Evolutionary conservation across 805 yeast species (phyloP).

Genomic region (Danielozyma ontarioensis): DNA sequence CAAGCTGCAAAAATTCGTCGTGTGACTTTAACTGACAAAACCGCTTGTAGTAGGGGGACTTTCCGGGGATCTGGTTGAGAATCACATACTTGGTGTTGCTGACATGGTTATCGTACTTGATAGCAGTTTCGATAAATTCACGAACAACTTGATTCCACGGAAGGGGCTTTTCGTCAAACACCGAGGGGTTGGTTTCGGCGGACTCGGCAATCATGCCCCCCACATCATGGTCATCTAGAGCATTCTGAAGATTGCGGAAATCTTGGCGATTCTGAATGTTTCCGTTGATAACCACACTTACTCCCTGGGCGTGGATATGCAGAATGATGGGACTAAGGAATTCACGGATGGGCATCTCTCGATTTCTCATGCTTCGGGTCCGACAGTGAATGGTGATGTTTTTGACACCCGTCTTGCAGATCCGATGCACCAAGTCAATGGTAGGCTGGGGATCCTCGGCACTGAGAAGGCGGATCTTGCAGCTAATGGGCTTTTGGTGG

Average conservation of each 20-base stretch:
- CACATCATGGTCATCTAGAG: slow-evolving; percentile 48
- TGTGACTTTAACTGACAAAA: slow-evolving; percentile 53
- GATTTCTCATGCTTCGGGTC: slow-evolving; percentile 79
- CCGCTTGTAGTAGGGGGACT: slow-evolving; percentile 51
- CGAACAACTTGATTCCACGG: slow-evolving; percentile 52
- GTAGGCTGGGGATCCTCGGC: slow-evolving; percentile 50
- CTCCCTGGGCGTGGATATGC: slow-evolving; percentile 55
- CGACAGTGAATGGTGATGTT: slow-evolving; percentile 92
- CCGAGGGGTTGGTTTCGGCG: slow-evolving; percentile 84
- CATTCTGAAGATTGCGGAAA: slow-evolving; percentile 42
- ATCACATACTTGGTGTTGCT: slow-evolving; percentile 76
- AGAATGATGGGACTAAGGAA: slow-evolving; percentile 58
- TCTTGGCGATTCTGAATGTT: slow-evolving; percentile 55
- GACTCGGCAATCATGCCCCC: slow-evolving; percentile 94
- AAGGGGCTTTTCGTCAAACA: slow-evolving; percentile 45
- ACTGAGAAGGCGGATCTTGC: slow-evolving; percentile 79
- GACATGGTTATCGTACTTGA: slow-evolving; percentile 52
- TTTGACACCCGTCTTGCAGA: slow-evolving; percentile 69
- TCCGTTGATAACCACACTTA: slow-evolving; percentile 81
- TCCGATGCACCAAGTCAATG: slow-evolving; percentile 46
- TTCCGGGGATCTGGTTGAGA: slow-evolving; percentile 75
- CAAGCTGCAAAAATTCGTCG: slow-evolving; percentile 41
- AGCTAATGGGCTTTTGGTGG: slow-evolving; percentile 74
- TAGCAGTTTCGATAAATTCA: slow-evolving; percentile 54
- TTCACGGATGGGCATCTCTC: slow-evolving; percentile 75